Evolutionary conservation across 352 stramenopile species (phyloP), one percentile per base, ranked within the genome.

Genomic region (Peronospora farinosa): DNA sequence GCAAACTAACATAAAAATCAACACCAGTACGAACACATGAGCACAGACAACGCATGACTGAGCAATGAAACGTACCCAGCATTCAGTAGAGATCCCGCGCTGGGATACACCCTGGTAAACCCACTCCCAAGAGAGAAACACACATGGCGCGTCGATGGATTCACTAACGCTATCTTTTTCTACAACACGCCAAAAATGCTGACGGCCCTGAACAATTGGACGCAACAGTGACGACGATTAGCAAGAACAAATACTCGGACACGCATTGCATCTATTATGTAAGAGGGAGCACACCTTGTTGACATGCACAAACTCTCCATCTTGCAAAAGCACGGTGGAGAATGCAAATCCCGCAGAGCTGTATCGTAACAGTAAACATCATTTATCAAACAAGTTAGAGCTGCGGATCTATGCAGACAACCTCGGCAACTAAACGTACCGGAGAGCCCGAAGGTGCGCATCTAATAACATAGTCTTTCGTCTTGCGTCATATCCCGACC

Each of bases 81-180:
- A 90, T 54, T 90, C 79, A 8, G 74, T 84, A 3, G 76, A 87
- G 44, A 92, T 90, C 6, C 82, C 78, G 12, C 68, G 74, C 40
- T 87, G 77, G 0, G 82, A 88, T 35, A 90, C 82, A 42, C 82
- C 82, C 40, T 92, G 82, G 51, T 87, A 92, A 5, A 89, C 72
- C 82, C 82, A 92, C 35, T 92, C 78, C 82, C 82, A 92, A 0
- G 75, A 86, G 23, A 92, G 60, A 41, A 89, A 90, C 28, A 89
- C 77, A 38, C 79, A 87, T 9, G 76, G 77, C 11, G 74, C 62
- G 40, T 74, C 65, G 23, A 73, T 65, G 7, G 53, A 66, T 15
- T 60, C 63, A 38, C 32, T 63, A 30, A 67, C 40, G 16, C 45
- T 54, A 15, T 72, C 60, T 31, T 71, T 57, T 51, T 86, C 67